Conservation (phyloP, 108 stramenopile genomes). For the Nitzschia palea region DNA sequence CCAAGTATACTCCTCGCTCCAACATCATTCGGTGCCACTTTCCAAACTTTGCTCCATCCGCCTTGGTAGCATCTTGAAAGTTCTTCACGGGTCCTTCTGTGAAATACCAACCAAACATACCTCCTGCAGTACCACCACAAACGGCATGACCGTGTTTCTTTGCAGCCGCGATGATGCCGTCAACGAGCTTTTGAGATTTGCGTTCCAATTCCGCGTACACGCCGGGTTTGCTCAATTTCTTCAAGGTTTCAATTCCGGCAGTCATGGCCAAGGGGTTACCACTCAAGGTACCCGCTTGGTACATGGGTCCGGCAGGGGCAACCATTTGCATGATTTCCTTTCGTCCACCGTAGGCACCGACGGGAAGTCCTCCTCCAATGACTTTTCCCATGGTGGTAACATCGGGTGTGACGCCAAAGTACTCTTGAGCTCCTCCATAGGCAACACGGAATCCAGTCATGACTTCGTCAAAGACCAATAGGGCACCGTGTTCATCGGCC, state of each 20-base stretch:
- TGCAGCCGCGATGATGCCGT: slow-evolving; percentile 83
- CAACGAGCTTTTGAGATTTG: slow-evolving; percentile 88
- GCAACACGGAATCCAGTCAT: slow-evolving; percentile 99
- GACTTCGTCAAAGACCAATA: slow-evolving; percentile 98
- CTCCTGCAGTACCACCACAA: slow-evolving; percentile 87
- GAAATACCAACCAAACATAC: slow-evolving; percentile 99
- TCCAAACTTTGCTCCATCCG: slow-evolving; percentile 92
- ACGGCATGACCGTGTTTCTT: slow-evolving; percentile 91
- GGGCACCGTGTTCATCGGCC: slow-evolving; percentile 84
- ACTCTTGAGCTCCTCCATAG: slow-evolving; percentile 96
- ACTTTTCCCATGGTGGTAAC: slow-evolving; percentile 99
- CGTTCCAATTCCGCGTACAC: slow-evolving; percentile 92
- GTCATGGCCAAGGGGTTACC: slow-evolving; percentile 99
- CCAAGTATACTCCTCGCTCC: slow-evolving; percentile 96
- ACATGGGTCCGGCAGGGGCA: slow-evolving; percentile 98
- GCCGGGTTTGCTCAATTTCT: slow-evolving; percentile 84
- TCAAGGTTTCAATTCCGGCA: slow-evolving; percentile 96
- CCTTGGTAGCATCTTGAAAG: slow-evolving; percentile 90
- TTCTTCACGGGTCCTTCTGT: slow-evolving; percentile 92
- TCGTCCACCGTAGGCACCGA: slow-evolving; percentile 97
- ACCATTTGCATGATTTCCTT: slow-evolving; percentile 98
- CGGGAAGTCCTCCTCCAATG: slow-evolving; percentile 97
- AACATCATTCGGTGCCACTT: slow-evolving; percentile 99
- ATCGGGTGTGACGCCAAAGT: slow-evolving; percentile 97
- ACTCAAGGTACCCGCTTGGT: slow-evolving; percentile 96